These are phyloP conservation scores for Trametopsis cervina DNA, from an alignment of 768 basidiomycete species.

Conservation along the genomic window DNA sequence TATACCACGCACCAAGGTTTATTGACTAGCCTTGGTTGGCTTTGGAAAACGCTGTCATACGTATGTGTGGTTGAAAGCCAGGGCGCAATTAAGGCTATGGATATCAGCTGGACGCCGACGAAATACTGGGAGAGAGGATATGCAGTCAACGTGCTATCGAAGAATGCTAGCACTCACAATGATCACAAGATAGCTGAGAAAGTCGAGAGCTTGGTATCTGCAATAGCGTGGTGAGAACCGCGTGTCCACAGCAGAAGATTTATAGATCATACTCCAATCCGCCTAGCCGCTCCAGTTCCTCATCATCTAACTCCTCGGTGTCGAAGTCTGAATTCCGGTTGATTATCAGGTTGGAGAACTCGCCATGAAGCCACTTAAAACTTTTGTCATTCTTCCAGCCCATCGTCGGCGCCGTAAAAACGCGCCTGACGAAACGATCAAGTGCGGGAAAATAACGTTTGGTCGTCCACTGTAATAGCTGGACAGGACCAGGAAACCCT, in stretches of 20 bases:
- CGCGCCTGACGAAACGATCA: conserved; percentile 35
- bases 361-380: conserved; percentile 29
- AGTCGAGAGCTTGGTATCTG: conserved; percentile 40
- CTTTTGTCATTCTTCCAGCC: conserved; percentile 9
- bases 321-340: conserved; percentile 55
- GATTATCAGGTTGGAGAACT: conserved; percentile 36
- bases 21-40: conserved; percentile 42
- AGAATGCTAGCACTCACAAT: conserved; percentile 26
- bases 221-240: background rate
- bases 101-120: conserved; percentile 46
- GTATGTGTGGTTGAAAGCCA: conserved; percentile 42
- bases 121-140: conserved; percentile 67
- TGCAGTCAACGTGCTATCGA: no score
- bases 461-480: conserved; percentile 32
- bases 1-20: conserved; percentile 53
- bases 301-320: conserved; percentile 48
- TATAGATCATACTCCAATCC: conserved; percentile 55
- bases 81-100: conserved; percentile 53
- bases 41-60: conserved; percentile 42
- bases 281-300: conserved; percentile 66
- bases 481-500: conserved; percentile 41
- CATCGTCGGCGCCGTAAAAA: background rate
- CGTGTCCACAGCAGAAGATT: background rate
- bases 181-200: conserved; percentile 44
- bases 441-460: conserved; percentile 36